A percentile compares a stretch with the other conserved stretches of the same genome.
phyloP scores from a whole-genome alignment of 352 stramenopile genomes.

The Phytophthora nicotianae region DNA sequence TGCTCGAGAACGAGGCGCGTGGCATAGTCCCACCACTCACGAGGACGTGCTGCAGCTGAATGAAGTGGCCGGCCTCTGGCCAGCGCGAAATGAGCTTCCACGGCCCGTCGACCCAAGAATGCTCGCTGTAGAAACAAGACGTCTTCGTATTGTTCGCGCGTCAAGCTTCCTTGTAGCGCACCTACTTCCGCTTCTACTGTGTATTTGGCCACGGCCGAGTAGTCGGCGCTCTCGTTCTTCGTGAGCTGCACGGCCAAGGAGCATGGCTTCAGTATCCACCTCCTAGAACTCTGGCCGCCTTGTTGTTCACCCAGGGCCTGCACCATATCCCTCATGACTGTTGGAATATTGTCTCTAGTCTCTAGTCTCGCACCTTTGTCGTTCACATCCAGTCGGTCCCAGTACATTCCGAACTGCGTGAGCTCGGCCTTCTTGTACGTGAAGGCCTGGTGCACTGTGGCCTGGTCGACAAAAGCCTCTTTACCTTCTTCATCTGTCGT shows the following conservation, averaged over 20 bases:
- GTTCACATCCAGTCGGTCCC: slow-evolving; percentile 54
- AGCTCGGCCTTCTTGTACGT: slow-evolving; percentile 71
- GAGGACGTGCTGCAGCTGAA: slow-evolving; percentile 35
- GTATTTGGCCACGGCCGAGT: slow-evolving; percentile 69
- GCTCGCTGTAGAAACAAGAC: slow-evolving; percentile 74
- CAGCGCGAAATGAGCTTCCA: slow-evolving; percentile 74
- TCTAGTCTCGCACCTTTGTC: slow-evolving; percentile 42
- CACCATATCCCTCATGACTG: slow-evolving; percentile 62
- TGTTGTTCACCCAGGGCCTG: slow-evolving; percentile 27
- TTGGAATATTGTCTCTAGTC: slow-evolving; percentile 36
- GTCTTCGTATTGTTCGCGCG: slow-evolving; percentile 83
- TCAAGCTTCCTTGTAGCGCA: slow-evolving; percentile 55
- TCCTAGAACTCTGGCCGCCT: slow-evolving; percentile 2
- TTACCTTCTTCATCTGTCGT: slow-evolving; percentile 72
- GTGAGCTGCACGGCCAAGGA: slow-evolving; percentile 66
- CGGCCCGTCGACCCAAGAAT: slow-evolving; percentile 59
- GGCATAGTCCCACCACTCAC: slow-evolving; percentile 84
- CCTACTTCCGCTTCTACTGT: slow-evolving; percentile 59
- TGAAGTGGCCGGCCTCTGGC: slow-evolving; percentile 66
- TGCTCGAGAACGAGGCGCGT: slow-evolving; percentile 51
- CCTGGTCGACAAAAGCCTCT: slow-evolving; percentile 75
- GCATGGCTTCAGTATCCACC: slow-evolving; percentile 62
- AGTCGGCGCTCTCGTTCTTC: slow-evolving; percentile 83
- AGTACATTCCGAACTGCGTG: slow-evolving; percentile 62
- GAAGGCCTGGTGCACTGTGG: slow-evolving; percentile 40